Base-by-base conservation (phyloP, 1,284 basidiomycete genomes). In the Fomitopsis pinicola region DNA sequence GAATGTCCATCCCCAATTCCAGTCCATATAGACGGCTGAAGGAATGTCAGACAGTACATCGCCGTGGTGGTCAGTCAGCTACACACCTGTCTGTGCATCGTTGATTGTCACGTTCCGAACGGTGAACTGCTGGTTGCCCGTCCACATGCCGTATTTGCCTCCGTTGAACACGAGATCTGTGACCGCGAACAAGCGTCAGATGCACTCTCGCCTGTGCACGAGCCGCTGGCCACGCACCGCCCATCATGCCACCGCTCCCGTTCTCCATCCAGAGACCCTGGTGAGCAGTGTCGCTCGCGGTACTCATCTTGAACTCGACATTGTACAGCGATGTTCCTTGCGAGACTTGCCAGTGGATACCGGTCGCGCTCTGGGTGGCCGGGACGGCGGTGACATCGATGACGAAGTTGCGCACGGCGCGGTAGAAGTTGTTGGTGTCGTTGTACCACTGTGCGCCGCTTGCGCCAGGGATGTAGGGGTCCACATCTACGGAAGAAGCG, bases 331-430 rank as follows among this genome's bases (percentile, higher is more conserved):
- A 89, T 0, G 90, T 93, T 7, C 88, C 84, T 71, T 93, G 91
- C 17, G 89, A 82, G 30, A 92, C 87, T 74, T 91, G 88, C 84
- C 89, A 91, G 66, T 92, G 88, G 48, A 91, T 77, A 38, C 86
- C 88, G 33, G 85, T 89, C 12, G 82, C 86, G 5, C 61, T 71
- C 12, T 75, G 76, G 17, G 76, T 70, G 0, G 83, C 75, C 19
- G 86, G 82, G 63, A 88, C 80, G 59, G 69, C 68, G 35, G 72
- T 75, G 54, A 80, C 70, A 68, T 83, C 82, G 68, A 84, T 80
- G 40, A 85, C 80, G 59, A 88, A 81, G 70, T 88, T 88, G 63
- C 86, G 76, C 36, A 88, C 79, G 12, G 83, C 85, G 44, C 84
- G 80, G 73, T 82, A 82, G 76, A 89, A 89, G 74, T 88, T 89